Evolutionary conservation across 805 yeast genomes (phyloP).

Genomic region (Zygosaccharomyces pseudorouxii): DNA sequence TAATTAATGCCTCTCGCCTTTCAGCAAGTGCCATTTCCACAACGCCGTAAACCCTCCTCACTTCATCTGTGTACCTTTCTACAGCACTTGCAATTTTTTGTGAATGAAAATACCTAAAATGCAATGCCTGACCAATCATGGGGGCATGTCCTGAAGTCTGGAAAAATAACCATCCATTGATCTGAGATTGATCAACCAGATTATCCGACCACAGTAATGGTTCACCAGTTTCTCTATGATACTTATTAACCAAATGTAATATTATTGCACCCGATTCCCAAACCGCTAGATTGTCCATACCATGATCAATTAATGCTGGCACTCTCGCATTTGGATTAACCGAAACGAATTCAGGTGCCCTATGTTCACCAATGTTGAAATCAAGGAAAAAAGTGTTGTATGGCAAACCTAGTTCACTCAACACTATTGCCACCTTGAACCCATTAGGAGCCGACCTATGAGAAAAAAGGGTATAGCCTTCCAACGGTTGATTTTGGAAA

Average conservation of each 20-base stretch:
- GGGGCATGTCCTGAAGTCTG: constrained; percentile 98
- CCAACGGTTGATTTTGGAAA: constrained; percentile 69
- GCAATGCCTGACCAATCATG: constrained; percentile 97
- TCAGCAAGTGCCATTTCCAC: constrained; percentile 94
- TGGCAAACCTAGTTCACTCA: constrained; percentile 74
- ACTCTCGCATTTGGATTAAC: constrained; percentile 94
- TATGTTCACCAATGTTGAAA: constrained; percentile 82
- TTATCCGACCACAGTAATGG: constrained; percentile 72
- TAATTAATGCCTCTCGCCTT: constrained; percentile 79
- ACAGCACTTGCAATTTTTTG: constrained; percentile 83
- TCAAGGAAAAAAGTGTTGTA: constrained; percentile 82
- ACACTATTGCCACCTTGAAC: constrained; percentile 86
- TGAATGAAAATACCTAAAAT: constrained; percentile 86
- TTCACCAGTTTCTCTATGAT: constrained; percentile 58
- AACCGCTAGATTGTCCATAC: constrained; percentile 67
- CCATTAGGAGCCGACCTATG: constrained; percentile 95
- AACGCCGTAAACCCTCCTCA: constrained; percentile 87
- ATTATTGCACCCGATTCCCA: constrained; percentile 97
- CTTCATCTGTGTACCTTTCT: constrained; percentile 87
- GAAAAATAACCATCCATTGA: constrained; percentile 85
- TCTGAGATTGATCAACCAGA: constrained; percentile 74
- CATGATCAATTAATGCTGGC: constrained; percentile 90
- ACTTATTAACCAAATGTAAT: constrained; percentile 70
- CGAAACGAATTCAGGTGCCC: constrained; percentile 90
- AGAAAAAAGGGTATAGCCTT: constrained; percentile 77